Conservation (phyloP, 305 asterid species). For the Withania somnifera region DNA sequence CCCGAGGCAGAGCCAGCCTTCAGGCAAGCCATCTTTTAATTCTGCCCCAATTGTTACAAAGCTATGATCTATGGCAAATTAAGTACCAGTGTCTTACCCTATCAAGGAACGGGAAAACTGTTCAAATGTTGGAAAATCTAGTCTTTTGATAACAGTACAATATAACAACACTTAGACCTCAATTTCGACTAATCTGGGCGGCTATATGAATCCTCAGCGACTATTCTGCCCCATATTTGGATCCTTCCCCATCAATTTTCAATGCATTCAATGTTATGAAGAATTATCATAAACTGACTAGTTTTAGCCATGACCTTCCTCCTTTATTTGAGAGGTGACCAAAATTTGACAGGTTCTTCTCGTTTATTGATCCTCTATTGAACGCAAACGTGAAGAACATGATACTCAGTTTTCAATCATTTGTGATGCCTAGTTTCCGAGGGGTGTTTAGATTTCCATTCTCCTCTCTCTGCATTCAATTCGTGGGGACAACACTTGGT, state of each 20-base stretch:
- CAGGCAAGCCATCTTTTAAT: slow-evolving; percentile 23
- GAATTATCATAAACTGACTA: background rate
- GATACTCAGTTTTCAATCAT: background rate
- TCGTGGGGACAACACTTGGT: too few species aligned
- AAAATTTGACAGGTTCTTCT: too few species aligned
- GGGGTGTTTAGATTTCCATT: background rate
- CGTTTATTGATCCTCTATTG: background rate
- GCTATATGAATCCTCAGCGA: background rate
- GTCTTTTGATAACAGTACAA: background rate
- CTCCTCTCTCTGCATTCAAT: background rate
- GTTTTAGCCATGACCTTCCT: background rate
- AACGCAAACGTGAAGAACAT: background rate
- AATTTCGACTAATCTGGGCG: too few species aligned
- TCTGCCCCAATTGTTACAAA: background rate
- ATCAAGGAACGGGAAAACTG: background rate
- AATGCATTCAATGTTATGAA: background rate
- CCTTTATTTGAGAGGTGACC: too few species aligned
- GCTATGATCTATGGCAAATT: background rate
- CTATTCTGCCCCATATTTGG: background rate
- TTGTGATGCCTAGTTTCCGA: background rate
- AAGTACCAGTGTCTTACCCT: background rate
- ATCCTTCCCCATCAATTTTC: background rate
- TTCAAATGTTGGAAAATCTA: background rate
- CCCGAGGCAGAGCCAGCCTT: slow-evolving; percentile 16
- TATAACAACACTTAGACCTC: background rate